These are phyloP conservation scores for Trichoderma koningii DNA, from an alignment of 2,329 filamentous ascomycete genomes.

Conservation along the genomic window DNA sequence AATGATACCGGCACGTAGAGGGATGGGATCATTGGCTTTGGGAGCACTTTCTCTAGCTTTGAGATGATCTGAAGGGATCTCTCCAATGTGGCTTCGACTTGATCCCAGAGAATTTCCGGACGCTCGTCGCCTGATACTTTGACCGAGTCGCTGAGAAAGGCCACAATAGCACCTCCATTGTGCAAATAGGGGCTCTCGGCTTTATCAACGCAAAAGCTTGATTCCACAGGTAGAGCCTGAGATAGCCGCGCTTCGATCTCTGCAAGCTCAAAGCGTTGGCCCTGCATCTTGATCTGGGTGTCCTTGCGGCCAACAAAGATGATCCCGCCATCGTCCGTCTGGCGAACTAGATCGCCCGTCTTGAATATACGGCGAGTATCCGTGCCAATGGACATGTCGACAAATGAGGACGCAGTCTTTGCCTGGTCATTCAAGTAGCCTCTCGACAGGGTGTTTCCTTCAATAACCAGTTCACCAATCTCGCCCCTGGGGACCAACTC, in stretches of 20 bases:
- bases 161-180: background rate
- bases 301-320: conserved; percentile 35
- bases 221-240: background rate
- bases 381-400: background rate
- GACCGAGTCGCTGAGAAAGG: background rate
- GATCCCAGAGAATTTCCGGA: background rate
- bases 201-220: conserved; percentile 4
- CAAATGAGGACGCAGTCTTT: background rate
- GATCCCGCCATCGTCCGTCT: conserved; percentile 35
- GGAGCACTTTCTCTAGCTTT: background rate
- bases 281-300: conserved; percentile 46
- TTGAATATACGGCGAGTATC: conserved; percentile 26
- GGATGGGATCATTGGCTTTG: conserved; percentile 4
- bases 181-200: background rate
- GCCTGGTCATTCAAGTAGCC: conserved; percentile 20
- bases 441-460: conserved; percentile 17
- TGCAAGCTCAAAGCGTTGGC: conserved; percentile 53
- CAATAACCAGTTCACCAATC: conserved; percentile 20
- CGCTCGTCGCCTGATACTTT: background rate
- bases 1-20: conserved; percentile 4
- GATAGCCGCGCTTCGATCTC: conserved; percentile 27
- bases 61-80: background rate
- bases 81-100: background rate
- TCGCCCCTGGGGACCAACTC: conserved; percentile 1
- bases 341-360: conserved; percentile 36